Conservation (phyloP, 441 rosid species). For the Syzygium malaccense region DNA sequence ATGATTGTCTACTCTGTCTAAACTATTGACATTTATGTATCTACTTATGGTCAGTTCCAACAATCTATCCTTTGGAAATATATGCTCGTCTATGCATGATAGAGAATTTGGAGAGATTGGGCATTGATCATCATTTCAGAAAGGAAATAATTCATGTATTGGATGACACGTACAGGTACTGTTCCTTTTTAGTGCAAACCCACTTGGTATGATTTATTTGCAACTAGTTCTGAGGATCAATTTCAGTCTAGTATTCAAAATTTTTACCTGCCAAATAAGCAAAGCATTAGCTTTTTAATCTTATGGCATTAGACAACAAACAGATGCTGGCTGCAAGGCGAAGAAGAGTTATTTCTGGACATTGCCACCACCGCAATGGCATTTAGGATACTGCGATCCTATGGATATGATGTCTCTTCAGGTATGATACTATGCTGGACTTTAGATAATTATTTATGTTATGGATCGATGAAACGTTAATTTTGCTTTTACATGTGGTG, state of each 20-base stretch:
- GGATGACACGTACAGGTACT: constrained; percentile 63
- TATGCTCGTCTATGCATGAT: constrained; percentile 50
- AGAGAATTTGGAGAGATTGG: constrained; percentile 61
- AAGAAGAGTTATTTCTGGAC: constrained; percentile 58
- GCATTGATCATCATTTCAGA: constrained; percentile 54
- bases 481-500: constrained; percentile 1
- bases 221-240: not conserved
- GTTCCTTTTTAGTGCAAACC: not conserved
- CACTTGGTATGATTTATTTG: not conserved
- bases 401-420: constrained; percentile 60
- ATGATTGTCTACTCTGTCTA: not conserved
- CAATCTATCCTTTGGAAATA: constrained; percentile 54
- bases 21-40: not conserved
- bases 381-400: constrained; percentile 44
- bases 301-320: constrained; percentile 13
- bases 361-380: constrained; percentile 42
- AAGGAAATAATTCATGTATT: constrained; percentile 39
- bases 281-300: not conserved
- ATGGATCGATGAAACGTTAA: not conserved
- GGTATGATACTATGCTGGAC: constrained; percentile 26
- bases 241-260: not conserved
- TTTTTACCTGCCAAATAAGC: not conserved
- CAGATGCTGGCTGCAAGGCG: constrained; percentile 74
- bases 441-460: not conserved
- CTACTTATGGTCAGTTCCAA: constrained; percentile 47